Percentiles rank a stretch among this genome's conserved stretches.
Conservation (phyloP, 345 rosid genomes). For the Ailanthus altissimus region DNA sequence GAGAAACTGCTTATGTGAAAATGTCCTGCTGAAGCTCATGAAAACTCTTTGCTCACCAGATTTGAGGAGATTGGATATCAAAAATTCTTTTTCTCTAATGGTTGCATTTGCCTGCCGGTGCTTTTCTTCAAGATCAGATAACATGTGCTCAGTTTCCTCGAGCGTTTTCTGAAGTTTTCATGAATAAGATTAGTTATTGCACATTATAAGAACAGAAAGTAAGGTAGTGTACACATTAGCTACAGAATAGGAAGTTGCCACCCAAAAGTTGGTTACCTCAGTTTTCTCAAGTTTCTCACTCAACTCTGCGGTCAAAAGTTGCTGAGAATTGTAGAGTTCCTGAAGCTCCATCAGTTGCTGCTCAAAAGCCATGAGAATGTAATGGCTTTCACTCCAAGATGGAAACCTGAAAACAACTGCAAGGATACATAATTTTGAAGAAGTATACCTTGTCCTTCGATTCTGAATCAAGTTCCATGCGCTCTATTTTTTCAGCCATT, state of each 20-base stretch:
- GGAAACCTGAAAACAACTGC: conserved; percentile 7
- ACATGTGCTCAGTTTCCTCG: conserved; percentile 74
- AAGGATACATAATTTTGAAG: conserved; percentile 11
- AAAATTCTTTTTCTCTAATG: conserved; percentile 87
- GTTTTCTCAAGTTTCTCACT: conserved; percentile 83
- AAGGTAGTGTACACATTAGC: not conserved
- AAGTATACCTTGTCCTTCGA: conserved; percentile 74
- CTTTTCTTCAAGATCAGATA: conserved; percentile 93
- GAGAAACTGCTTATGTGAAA: not conserved
- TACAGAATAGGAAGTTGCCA: not conserved
- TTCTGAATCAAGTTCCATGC: conserved; percentile 79
- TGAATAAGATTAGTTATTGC: conserved; percentile 25
- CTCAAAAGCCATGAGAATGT: conserved; percentile 25
- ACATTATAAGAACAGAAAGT: conserved; percentile 1
- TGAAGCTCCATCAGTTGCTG: conserved; percentile 90
- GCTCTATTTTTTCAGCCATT: conserved; percentile 97
- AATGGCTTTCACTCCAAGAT: conserved; percentile 2
- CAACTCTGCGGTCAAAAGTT: conserved; percentile 60
- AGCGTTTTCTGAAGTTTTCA: conserved; percentile 67
- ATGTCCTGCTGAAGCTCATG: not conserved
- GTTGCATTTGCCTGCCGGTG: conserved; percentile 90
- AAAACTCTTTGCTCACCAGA: conserved; percentile 54
- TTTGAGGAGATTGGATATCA: conserved; percentile 81
- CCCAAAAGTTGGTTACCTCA: conserved; percentile 52
- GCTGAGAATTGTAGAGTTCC: conserved; percentile 81